Evolutionary conservation across 345 rosid species (phyloP), one percentile per base, ranked within the genome.

Genomic region (Geranium brycei): DNA sequence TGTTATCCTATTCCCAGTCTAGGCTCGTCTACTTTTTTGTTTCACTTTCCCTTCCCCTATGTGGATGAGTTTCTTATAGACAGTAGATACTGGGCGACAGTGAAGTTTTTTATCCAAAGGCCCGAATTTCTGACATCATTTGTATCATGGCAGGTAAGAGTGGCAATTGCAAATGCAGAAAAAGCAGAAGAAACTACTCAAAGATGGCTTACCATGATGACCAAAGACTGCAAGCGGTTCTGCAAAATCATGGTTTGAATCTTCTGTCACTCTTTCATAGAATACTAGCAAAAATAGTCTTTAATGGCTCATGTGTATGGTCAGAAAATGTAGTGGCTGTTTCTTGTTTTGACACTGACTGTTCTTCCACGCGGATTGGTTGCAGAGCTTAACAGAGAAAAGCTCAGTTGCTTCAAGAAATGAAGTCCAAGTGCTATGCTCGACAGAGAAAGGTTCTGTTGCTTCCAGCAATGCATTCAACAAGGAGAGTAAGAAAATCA

Each of bases 231-330:
- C 80, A 82, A 51, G 68, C 88, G 95, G 15, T 93, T 93, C 69
- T 85, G 96, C 69, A 93, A 86, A 82, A 79, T 90, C 73, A 87
- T 88, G 97, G 96, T 93, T 59, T 31, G 82, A 75, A 71, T 72
- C 64, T 71, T 51, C 64, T 64, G 51, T 31, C 13, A 17, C 16
- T 30, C 64, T 61, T 19, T 17, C 28, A 19, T 53, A 62, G 18
- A 17, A 23, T 15, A 32, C 28, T 6, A 14, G n/a, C 17, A 62
- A 62, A 13, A 61, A 61, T 28, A 31, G 15, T 35, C n/a, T 17
- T 15, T 2, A 1, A 19, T 57, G 17, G 18, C 19, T 57, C 18
- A 13, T 57, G 7, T 15, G 7, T 19, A 16, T 57, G 7, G 18
- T 4, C n/a, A 57, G n/a, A 15, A 5, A 17, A 17, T 15, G 60